These are phyloP conservation scores for Detonula confervacea DNA, from an alignment of 352 stramenopile species.

Conservation along the genomic window DNA sequence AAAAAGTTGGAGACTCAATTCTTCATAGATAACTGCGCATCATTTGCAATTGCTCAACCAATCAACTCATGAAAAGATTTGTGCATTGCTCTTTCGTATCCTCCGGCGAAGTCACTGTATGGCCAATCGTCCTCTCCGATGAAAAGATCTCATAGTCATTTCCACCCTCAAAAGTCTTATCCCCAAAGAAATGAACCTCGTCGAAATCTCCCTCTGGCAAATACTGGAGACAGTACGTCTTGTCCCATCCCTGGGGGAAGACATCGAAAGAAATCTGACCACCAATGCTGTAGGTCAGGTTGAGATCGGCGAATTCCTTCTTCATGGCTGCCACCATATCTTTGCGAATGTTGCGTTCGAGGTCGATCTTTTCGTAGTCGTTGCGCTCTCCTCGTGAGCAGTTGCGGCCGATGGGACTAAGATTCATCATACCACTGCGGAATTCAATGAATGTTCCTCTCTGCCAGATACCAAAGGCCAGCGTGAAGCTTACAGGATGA, in stretches of 20 bases:
- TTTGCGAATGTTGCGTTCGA: slow-evolving; percentile 89
- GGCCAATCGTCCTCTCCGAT: slow-evolving; percentile 94
- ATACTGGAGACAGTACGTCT: slow-evolving; percentile 98
- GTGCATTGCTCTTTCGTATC: slow-evolving; percentile 97
- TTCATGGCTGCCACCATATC: slow-evolving; percentile 96
- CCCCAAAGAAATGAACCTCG: slow-evolving; percentile 99
- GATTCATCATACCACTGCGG: slow-evolving; percentile 99
- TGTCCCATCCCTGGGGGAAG: slow-evolving; percentile 98
- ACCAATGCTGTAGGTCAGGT: slow-evolving; percentile 98
- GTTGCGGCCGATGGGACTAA: slow-evolving; percentile 98
- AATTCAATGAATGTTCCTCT: slow-evolving; percentile 99
- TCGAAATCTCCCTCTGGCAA: slow-evolving; percentile 93
- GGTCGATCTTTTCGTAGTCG: slow-evolving; percentile 97
- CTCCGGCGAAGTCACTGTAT: slow-evolving; percentile 94
- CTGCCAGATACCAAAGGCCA: slow-evolving; percentile 39
- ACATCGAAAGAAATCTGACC: slow-evolving; percentile 99
- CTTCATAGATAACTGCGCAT: too few species aligned
- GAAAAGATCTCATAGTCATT: slow-evolving; percentile 99
- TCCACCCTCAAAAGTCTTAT: slow-evolving; percentile 98
- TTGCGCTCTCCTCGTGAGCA: slow-evolving; percentile 98
- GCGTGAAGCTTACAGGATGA: too few species aligned
- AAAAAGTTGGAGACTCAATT: too few species aligned
- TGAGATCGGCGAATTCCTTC: slow-evolving; percentile 91
- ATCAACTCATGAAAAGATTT: slow-evolving; percentile 92
- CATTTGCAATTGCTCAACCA: too few species aligned